Base-by-base conservation (phyloP, 129 eudicot genomes). In the Smallanthus sonchifolius region DNA sequence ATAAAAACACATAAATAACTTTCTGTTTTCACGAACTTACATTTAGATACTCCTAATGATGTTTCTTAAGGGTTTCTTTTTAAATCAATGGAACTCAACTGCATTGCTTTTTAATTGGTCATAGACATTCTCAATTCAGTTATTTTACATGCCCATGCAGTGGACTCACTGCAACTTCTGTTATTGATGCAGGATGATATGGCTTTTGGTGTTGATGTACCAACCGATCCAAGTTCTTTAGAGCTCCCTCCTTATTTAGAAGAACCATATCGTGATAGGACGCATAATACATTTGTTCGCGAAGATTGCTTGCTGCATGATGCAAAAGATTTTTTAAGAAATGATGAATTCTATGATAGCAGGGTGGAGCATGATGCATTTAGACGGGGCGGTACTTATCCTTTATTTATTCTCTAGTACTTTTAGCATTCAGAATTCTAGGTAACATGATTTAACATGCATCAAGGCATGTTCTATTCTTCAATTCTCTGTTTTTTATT, bases 381-480 rank as follows among this genome's bases (percentile, higher is more conserved):
- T 70, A 67, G 68, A 55, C 83, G 91, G 88, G 74, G 79, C 28
- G 91, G 96, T 89, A 84, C 76, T 70, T 19, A 57, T 35, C 42
- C 34, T 72, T 73, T 57, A 16, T 14, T 76, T 51, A 49, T 72
- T 35, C 37, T 64, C 52, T 17, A 55, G 62, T 48, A 40, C 69
- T 54, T 51, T 61, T 16, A 6, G 55, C 24, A 10, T 68, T 66
- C 10, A 6, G 47, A 72, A 8, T 44, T 65, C 11, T 63, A 45
- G 45, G 57, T 49, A 63, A 44, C 62, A 10, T 74, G 32, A 71
- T 56, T 62, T 42, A 43, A 68, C 61, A 48, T 80, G 44, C 60
- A 52, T 51, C 64, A 64, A 72, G 49, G 65, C 63, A 45, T 74
- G 43, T 74, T 69, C 70, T 66, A 72, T 34, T 64, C 5, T 49